A percentile compares a stretch with the other conserved stretches of the same genome.
These are phyloP conservation scores for Platanthera zijinensis DNA, from an alignment of 106 monocot genomes.

Conservation along the genomic window DNA sequence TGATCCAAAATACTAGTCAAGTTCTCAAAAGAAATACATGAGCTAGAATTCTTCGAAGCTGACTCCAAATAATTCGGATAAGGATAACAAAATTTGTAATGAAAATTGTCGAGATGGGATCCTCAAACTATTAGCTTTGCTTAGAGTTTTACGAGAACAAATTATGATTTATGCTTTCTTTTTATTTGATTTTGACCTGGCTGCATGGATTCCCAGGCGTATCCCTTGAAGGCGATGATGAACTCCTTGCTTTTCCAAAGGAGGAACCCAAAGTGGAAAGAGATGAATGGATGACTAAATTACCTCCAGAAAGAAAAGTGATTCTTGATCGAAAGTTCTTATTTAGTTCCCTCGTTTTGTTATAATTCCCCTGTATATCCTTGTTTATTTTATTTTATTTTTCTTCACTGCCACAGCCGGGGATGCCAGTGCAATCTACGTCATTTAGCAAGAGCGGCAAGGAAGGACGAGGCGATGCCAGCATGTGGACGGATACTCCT, in stretches of 20 bases:
- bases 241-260: slow-evolving; percentile 57
- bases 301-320: slow-evolving; percentile 97
- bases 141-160: not conserved
- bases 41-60: not conserved
- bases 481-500: slow-evolving; percentile 79
- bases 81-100: not conserved
- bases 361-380: not conserved
- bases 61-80: not conserved
- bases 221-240: slow-evolving; percentile 91
- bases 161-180: not conserved
- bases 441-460: slow-evolving; percentile 65
- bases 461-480: slow-evolving; percentile 92
- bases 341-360: not conserved
- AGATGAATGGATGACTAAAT: slow-evolving; percentile 97
- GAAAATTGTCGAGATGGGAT: not conserved
- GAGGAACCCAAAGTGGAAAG: slow-evolving; percentile 44
- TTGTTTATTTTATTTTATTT: not conserved
- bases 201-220: slow-evolving; percentile 41
- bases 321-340: not conserved
- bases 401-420: slow-evolving; percentile 46
- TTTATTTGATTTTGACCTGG: not conserved
- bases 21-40: not conserved
- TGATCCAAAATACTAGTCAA: not conserved
- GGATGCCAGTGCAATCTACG: slow-evolving; percentile 73
- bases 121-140: not conserved